Percentiles rank a stretch among this genome's conserved stretches.
Conservation (phyloP, 306 rosid species). For the Quercus glauca region DNA sequence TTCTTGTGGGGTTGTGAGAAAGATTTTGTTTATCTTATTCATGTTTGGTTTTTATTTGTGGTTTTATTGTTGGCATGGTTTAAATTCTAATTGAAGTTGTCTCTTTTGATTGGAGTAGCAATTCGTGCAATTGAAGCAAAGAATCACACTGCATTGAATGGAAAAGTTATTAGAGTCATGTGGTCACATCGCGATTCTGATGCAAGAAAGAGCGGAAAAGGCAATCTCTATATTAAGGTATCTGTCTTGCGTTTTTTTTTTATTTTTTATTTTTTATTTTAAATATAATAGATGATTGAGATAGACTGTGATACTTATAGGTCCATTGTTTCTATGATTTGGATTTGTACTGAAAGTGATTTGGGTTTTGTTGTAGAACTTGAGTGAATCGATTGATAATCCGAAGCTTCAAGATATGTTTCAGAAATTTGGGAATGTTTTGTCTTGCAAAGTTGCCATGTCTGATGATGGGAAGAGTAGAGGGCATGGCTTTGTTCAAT, state of each 20-base stretch:
- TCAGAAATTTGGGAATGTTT: conserved; percentile 55
- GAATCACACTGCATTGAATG: conserved; percentile 59
- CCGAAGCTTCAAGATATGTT: conserved; percentile 58
- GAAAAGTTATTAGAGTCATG: conserved; percentile 73
- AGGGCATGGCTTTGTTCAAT: conserved; percentile 91
- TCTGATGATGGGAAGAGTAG: conserved; percentile 82
- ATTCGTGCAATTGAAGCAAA: conserved; percentile 54
- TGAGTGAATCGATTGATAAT: conserved; percentile 53
- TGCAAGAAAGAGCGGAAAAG: conserved; percentile 60
- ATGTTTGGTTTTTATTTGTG: background rate
- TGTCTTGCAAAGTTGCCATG: conserved; percentile 75
- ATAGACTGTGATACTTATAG: conserved; percentile 1
- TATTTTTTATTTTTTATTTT: background rate
- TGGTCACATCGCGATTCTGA: conserved; percentile 82
- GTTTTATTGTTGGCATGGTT: background rate
- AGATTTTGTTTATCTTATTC: background rate
- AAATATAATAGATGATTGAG: background rate
- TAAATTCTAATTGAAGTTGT: background rate
- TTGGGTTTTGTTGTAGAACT: conserved; percentile 48
- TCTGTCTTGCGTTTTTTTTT: background rate
- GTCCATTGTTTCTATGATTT: conserved; percentile 9
- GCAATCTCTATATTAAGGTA: conserved; percentile 92
- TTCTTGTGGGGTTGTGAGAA: background rate
- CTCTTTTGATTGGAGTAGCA: conserved; percentile 38
- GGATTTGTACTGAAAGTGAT: conserved; percentile 8